Percentiles rank a stretch among this genome's conserved stretches.
Evolutionary conservation across 352 stramenopile species (phyloP).

Genomic region (Thraustochytrium striatum): DNA sequence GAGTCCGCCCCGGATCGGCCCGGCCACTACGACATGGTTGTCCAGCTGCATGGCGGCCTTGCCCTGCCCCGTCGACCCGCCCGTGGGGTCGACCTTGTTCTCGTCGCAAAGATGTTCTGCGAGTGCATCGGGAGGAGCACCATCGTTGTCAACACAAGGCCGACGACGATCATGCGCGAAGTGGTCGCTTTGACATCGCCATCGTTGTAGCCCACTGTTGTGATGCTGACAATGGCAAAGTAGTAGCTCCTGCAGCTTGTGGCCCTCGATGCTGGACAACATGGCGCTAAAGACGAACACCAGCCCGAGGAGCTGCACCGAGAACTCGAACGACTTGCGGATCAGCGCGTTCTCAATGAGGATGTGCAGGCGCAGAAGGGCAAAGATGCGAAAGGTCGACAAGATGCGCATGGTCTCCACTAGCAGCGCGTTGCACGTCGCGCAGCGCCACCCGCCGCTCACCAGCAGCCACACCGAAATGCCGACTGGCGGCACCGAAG

Average conservation of each 20-base stretch:
- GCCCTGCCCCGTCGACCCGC: too few relatives aligned
- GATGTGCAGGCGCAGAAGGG: conserved; percentile 1
- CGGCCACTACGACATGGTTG: conserved; percentile 20
- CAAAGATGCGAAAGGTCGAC: not conserved
- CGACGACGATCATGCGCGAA: not conserved
- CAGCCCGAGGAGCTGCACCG: not conserved
- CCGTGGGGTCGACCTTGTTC: not conserved
- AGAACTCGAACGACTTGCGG: not conserved
- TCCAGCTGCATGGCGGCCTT: not conserved
- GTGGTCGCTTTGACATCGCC: not conserved
- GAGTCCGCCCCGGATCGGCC: not conserved
- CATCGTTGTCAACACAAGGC: conserved; percentile 23
- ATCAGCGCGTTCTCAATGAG: not conserved
- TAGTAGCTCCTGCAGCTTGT: not conserved
- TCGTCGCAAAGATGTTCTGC: not conserved
- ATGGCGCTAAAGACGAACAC: conserved; percentile 23
- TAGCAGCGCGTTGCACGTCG: not conserved
- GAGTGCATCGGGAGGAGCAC: conserved; percentile 35
- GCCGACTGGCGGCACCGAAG: not conserved
- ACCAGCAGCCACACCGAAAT: not conserved
- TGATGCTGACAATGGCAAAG: conserved; percentile 17
- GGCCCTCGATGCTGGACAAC: not conserved
- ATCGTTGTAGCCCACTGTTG: conserved; percentile 20
- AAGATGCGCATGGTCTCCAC: conserved; percentile 11
- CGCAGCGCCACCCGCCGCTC: not conserved